phyloP scores from a whole-genome alignment of 371 early-diverging fungal genomes.

The Haplosporangium sp. region DNA sequence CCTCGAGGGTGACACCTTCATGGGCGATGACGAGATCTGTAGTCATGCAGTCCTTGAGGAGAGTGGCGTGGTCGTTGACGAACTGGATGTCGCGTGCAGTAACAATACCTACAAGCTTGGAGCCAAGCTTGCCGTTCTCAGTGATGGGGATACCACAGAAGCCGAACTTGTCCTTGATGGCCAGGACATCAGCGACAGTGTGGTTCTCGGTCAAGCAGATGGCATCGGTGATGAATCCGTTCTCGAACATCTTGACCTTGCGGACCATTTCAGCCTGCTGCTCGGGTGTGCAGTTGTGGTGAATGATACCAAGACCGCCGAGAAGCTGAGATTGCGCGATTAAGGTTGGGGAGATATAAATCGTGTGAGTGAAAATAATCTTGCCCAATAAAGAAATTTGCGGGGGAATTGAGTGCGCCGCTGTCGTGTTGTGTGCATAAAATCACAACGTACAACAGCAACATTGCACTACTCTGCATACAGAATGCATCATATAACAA shows the following conservation, averaged over 20 bases:
- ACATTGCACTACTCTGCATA: not conserved
- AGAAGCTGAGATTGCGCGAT: constrained; percentile 62
- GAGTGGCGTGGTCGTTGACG: constrained; percentile 69
- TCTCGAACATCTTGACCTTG: constrained; percentile 97
- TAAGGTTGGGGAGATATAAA: not conserved
- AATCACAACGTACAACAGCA: not conserved
- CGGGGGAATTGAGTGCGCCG: constrained; percentile 26
- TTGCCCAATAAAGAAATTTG: constrained; percentile 52
- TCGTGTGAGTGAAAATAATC: constrained; percentile 14
- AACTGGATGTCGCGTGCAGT: constrained; percentile 97
- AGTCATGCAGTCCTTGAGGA: constrained; percentile 87
- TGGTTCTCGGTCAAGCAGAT: constrained; percentile 85
- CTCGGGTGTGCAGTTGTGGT: constrained; percentile 95
- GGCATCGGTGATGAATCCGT: constrained; percentile 97
- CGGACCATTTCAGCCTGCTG: constrained; percentile 98
- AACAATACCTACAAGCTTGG: constrained; percentile 95
- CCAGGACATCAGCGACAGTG: constrained; percentile 88
- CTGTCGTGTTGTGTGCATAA: not conserved
- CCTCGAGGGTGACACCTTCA: constrained; percentile 86
- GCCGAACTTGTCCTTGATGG: constrained; percentile 88
- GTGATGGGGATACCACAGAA: constrained; percentile 98
- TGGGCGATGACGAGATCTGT: constrained; percentile 88
- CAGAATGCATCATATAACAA: not conserved
- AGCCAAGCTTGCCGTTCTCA: constrained; percentile 86
- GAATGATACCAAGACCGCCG: constrained; percentile 97